Percentiles rank a stretch among this genome's conserved stretches.
Evolutionary conservation across 2,329 filamentous ascomycete genomes (phyloP).

Genomic region (Pseudocercospora pini-densiflorae): DNA sequence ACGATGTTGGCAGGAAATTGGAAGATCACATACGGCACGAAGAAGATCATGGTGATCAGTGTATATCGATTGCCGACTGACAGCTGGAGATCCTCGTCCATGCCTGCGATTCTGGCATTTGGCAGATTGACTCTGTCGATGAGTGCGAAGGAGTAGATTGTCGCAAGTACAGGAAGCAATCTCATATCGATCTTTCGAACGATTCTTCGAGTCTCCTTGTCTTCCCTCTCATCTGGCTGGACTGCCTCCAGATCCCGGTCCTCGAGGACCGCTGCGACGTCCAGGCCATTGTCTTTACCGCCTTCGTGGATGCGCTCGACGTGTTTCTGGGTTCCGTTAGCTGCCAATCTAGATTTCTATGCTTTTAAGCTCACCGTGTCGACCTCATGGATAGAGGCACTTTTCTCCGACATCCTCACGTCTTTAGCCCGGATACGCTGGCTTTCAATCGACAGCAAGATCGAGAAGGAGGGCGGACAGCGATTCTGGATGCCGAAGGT

Average conservation of each 20-base stretch:
- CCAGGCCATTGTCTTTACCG: conserved; percentile 18
- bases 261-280: conserved; percentile 14
- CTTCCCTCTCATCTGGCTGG: conserved; percentile 12
- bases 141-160: conserved; percentile 22
- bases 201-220: conserved; percentile 18
- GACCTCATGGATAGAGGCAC: conserved; percentile 6
- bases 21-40: conserved; percentile 26
- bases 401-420: conserved; percentile 15
- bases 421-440: not conserved
- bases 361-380: not conserved
- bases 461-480: not conserved
- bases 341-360: not conserved
- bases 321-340: conserved; percentile 12
- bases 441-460: not conserved
- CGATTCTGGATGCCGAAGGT: not conserved
- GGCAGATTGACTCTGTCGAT: conserved; percentile 24
- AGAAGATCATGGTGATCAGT: conserved; percentile 21
- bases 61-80: conserved; percentile 6
- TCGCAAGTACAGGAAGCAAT: conserved; percentile 22
- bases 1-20: conserved; percentile 38
- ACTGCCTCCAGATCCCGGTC: conserved; percentile 39
- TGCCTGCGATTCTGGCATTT: conserved; percentile 21
- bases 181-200: conserved; percentile 26
- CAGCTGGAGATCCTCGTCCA: conserved; percentile 40
- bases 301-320: conserved; percentile 12